These are phyloP conservation scores for Canavalia ensiformis DNA, from an alignment of 306 rosid genomes.

Conservation along the genomic window DNA sequence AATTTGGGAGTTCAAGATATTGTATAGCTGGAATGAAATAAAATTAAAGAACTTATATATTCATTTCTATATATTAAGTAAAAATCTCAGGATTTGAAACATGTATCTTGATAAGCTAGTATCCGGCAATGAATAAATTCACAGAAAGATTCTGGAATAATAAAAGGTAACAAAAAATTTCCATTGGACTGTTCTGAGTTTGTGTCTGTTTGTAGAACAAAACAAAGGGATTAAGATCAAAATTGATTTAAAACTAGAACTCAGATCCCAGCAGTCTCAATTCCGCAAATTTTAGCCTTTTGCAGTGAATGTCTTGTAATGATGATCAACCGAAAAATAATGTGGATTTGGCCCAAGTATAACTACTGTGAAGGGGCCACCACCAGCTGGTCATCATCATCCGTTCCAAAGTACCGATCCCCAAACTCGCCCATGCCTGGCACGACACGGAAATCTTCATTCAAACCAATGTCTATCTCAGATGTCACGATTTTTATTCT, in stretches of 20 bases:
- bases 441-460: conserved; percentile 83
- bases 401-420: conserved; percentile 97
- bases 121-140: conserved; percentile 23
- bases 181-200: conserved; percentile 38
- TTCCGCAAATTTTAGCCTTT: conserved; percentile 49
- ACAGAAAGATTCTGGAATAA: conserved; percentile 27
- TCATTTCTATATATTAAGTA: conserved; percentile 38
- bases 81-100: conserved; percentile 17
- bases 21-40: background rate
- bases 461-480: conserved; percentile 88
- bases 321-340: conserved; percentile 42
- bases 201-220: conserved; percentile 30
- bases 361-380: conserved; percentile 57
- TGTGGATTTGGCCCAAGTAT: conserved; percentile 41
- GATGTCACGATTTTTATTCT: conserved; percentile 95
- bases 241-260: conserved; percentile 51
- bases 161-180: conserved; percentile 40
- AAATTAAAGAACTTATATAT: conserved; percentile 8
- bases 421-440: conserved; percentile 99
- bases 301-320: conserved; percentile 36
- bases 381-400: conserved; percentile 74
- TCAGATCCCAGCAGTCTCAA: conserved; percentile 40
- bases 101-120: conserved; percentile 30
- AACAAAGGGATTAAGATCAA: conserved; percentile 47
- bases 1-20: background rate